Evolutionary conservation across 495 filamentous ascomycete species (phyloP).

Genomic region (Xylaria flabelliformis): DNA sequence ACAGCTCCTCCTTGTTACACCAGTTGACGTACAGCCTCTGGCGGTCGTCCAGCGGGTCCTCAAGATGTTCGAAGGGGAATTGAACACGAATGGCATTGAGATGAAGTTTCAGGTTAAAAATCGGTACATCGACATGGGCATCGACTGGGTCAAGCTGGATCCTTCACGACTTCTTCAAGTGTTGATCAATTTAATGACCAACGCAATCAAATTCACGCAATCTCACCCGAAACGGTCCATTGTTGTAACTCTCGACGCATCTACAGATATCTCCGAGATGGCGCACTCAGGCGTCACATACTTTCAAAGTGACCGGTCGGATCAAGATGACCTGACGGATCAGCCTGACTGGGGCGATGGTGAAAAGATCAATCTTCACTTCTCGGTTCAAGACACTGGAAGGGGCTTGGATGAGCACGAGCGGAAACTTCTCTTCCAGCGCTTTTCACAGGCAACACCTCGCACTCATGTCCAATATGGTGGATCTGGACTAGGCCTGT

Average conservation of each 20-base stretch:
- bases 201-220: slow-evolving; percentile 83
- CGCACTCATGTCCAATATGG: slow-evolving; percentile 83
- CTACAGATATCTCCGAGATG: slow-evolving; percentile 57
- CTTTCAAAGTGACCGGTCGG: slow-evolving; percentile 60
- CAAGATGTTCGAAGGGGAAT: slow-evolving; percentile 84
- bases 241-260: slow-evolving; percentile 72
- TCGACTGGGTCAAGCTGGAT: slow-evolving; percentile 82
- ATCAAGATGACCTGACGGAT: slow-evolving; percentile 59
- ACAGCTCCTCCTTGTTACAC: slow-evolving; percentile 75
- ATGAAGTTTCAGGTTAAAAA: slow-evolving; percentile 71
- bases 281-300: slow-evolving; percentile 51
- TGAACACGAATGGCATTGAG: slow-evolving; percentile 72
- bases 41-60: slow-evolving; percentile 70
- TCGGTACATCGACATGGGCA: slow-evolving; percentile 63
- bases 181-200: slow-evolving; percentile 77
- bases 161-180: slow-evolving; percentile 80
- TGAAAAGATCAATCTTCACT: slow-evolving; percentile 71
- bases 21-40: slow-evolving; percentile 73
- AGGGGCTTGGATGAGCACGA: slow-evolving; percentile 76
- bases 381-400: slow-evolving; percentile 80
- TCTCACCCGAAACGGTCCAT: slow-evolving; percentile 65
- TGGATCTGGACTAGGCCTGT: slow-evolving; percentile 81
- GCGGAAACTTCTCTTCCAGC: slow-evolving; percentile 76
- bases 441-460: slow-evolving; percentile 80
- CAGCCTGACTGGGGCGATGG: slow-evolving; percentile 71